phyloP scores from a whole-genome alignment of 2,329 filamentous ascomycete genomes.

The Botrytis byssoidea region DNA sequence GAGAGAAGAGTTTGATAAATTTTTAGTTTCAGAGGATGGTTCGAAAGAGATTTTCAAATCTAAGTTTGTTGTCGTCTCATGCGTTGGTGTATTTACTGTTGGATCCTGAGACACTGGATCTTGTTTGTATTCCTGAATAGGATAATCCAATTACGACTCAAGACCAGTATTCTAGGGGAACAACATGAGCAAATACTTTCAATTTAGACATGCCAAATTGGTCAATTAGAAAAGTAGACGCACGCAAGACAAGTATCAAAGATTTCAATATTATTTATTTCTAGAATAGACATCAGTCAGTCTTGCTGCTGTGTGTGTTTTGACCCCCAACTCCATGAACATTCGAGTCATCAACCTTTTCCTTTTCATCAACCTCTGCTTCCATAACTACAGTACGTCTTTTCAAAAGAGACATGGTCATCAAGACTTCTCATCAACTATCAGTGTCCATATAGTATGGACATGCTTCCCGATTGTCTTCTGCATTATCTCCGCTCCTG shows the following conservation, averaged over 20 bases:
- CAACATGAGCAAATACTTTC: not conserved
- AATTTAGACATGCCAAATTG: not conserved
- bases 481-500: not conserved
- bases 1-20: rapidly evolving
- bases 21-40: not conserved
- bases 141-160: not conserved
- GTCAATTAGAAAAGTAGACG: not conserved
- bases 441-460: not conserved
- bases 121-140: rapidly evolving
- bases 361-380: not conserved
- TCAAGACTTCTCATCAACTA: conserved; percentile 18
- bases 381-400: not conserved
- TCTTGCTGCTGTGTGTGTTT: conserved; percentile 15
- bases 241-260: not conserved
- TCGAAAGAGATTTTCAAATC: no score
- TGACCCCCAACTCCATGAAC: conserved; percentile 1
- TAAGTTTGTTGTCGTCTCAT: no score
- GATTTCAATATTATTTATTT: conserved; percentile 13
- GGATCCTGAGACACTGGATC: not conserved
- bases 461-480: not conserved
- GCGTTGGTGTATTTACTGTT: not conserved
- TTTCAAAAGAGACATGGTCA: not conserved
- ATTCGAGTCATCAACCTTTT: not conserved
- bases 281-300: not conserved
- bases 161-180: not conserved